phyloP scores from a whole-genome alignment of 371 early-diverging fungal genomes.

The Catenaria anguillulae region DNA sequence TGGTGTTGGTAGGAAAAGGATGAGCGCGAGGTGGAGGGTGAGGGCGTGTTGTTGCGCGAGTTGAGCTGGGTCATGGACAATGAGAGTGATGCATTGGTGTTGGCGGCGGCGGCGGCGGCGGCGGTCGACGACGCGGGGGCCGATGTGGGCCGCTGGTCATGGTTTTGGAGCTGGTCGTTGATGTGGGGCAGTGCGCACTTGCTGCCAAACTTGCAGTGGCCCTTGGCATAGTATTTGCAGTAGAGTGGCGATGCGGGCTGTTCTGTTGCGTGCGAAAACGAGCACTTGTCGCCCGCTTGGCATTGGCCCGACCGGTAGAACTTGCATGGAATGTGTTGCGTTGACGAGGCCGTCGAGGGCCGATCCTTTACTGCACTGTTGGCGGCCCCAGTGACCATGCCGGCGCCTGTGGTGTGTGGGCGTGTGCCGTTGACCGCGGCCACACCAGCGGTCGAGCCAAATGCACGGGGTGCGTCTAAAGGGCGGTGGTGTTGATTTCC shows the following conservation, averaged over 20 bases:
- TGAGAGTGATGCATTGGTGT: too few species aligned
- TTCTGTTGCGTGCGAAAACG: conserved; percentile 55
- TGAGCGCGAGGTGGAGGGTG: not conserved
- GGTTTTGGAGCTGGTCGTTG: conserved; percentile 14
- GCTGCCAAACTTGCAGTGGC: conserved; percentile 64
- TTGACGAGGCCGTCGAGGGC: not conserved
- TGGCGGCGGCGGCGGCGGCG: too few species aligned
- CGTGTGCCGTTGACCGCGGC: too few species aligned
- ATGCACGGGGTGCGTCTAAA: too few species aligned
- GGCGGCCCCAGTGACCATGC: too few species aligned
- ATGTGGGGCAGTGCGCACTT: conserved; percentile 56
- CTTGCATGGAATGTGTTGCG: conserved; percentile 61
- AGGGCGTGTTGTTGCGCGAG: not conserved
- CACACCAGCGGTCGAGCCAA: too few species aligned
- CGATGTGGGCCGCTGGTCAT: conserved; percentile 13
- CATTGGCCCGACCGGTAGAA: conserved; percentile 62
- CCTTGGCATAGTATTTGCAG: conserved; percentile 63
- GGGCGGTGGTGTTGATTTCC: too few species aligned
- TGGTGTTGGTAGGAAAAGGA: conserved; percentile 6
- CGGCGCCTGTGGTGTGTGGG: too few species aligned
- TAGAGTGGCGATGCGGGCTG: conserved; percentile 37
- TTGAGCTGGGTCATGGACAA: too few species aligned
- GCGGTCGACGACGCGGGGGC: conserved; percentile 18
- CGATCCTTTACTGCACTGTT: too few species aligned
- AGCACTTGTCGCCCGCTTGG: conserved; percentile 41